phyloP scores from a whole-genome alignment of 805 yeast genomes.

The Ogataea nakhonphanomensis region DNA sequence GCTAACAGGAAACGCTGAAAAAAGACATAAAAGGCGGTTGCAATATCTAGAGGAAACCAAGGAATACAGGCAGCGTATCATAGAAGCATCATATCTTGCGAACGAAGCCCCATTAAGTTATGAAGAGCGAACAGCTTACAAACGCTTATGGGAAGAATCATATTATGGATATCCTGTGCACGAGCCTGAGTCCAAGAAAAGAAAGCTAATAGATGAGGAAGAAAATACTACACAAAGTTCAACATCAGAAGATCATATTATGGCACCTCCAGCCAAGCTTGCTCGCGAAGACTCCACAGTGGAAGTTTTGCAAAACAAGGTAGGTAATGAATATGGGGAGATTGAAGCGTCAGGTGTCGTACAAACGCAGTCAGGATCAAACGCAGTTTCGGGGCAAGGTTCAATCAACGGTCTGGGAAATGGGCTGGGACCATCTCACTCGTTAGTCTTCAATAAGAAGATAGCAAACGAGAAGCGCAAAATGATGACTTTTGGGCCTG shows the following conservation, averaged over 20 bases:
- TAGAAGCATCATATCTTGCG: conserved; percentile 24
- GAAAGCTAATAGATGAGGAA: conserved; percentile 5
- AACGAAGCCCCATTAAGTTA: conserved; percentile 16
- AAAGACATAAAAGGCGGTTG: conserved; percentile 31
- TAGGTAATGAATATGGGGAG: conserved; percentile 44
- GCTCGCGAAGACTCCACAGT: conserved; percentile 25
- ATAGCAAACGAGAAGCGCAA: conserved; percentile 41
- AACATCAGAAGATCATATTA: background rate
- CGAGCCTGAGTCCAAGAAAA: conserved; percentile 7
- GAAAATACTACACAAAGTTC: background rate
- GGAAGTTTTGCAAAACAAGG: conserved; percentile 19
- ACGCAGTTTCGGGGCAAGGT: conserved; percentile 18
- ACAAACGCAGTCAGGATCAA: conserved; percentile 35
- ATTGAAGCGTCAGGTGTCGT: conserved; percentile 59
- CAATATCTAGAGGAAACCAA: conserved; percentile 31
- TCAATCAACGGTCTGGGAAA: conserved; percentile 30
- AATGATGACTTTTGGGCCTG: conserved; percentile 28
- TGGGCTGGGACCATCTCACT: conserved; percentile 58
- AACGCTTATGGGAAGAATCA: conserved; percentile 21
- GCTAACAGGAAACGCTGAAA: conserved; percentile 19
- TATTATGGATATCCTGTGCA: conserved; percentile 9
- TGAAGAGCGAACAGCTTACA: conserved; percentile 24
- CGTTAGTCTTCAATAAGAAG: conserved; percentile 53
- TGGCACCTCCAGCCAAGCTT: conserved; percentile 27
- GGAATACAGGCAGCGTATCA: conserved; percentile 30